phyloP scores from a whole-genome alignment of 345 rosid species.

The Salix viminalis region DNA sequence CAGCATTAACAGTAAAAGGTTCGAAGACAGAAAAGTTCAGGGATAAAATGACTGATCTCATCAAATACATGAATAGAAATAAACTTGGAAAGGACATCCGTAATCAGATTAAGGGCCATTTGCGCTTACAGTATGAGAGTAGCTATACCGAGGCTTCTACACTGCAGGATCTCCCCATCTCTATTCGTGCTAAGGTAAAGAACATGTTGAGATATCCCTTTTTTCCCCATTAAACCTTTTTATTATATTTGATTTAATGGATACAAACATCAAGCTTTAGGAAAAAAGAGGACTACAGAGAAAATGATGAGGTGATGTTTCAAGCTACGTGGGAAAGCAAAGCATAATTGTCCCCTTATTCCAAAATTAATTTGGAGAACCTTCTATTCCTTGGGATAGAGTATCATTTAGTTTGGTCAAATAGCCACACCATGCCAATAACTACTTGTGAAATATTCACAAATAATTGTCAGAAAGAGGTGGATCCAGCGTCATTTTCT shows the following conservation, averaged over 20 bases:
- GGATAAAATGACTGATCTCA: conserved; percentile 87
- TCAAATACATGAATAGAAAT: conserved; percentile 85
- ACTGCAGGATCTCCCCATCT: conserved; percentile 80
- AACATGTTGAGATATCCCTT: neutral
- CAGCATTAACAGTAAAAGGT: conserved; percentile 95
- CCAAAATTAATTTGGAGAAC: too few relatives aligned
- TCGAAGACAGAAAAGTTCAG: conserved; percentile 92
- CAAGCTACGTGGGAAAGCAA: too few relatives aligned
- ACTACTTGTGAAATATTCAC: too few relatives aligned
- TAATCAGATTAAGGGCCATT: conserved; percentile 65
- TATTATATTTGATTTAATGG: neutral
- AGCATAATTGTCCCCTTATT: too few relatives aligned
- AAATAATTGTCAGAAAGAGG: too few relatives aligned
- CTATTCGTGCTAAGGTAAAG: conserved; percentile 88
- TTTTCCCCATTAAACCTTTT: neutral
- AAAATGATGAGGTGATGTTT: neutral
- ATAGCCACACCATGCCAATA: too few relatives aligned
- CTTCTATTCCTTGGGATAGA: too few relatives aligned
- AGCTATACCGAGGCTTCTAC: conserved; percentile 69
- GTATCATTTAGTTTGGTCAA: too few relatives aligned
- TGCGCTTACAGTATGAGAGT: conserved; percentile 80
- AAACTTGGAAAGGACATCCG: conserved; percentile 65
- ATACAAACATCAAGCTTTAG: neutral
- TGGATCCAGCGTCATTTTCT: too few relatives aligned
- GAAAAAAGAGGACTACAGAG: neutral